Conservation (phyloP, 2,329 filamentous ascomycete species). For the Aspergillus neoniger region DNA sequence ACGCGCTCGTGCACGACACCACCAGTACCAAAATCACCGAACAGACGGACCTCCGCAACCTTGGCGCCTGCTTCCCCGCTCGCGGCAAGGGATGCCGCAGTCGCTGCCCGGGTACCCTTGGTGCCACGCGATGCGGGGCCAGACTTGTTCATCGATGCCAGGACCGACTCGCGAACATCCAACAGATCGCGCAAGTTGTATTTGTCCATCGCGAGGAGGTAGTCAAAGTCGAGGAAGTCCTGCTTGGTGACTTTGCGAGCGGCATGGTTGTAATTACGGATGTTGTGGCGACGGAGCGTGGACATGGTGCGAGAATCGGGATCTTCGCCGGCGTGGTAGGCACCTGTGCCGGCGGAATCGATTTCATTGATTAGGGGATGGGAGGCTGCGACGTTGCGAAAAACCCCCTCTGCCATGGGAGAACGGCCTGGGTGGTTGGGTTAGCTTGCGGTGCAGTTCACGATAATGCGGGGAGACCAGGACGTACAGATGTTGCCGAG, state of each 20-base stretch:
- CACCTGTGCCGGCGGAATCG: constrained; percentile 88
- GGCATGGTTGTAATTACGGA: constrained; percentile 73
- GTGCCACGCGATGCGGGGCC: constrained; percentile 21
- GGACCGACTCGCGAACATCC: constrained; percentile 57
- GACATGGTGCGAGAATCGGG: constrained; percentile 84
- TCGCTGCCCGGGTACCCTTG: constrained; percentile 40
- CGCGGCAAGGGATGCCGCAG: constrained; percentile 35
- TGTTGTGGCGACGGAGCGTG: constrained; percentile 72
- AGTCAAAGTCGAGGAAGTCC: constrained; percentile 87
- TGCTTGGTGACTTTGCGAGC: constrained; percentile 70
- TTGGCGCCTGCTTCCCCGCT: constrained; percentile 35
- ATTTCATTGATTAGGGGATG: constrained; percentile 64
- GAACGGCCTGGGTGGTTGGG: constrained; percentile 60
- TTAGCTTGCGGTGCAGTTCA: background rate
- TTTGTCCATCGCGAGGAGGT: constrained; percentile 91
- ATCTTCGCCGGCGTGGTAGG: constrained; percentile 75
- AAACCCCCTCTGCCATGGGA: constrained; percentile 95
- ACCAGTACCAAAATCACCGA: constrained; percentile 75
- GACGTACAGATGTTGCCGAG: constrained; percentile 85
- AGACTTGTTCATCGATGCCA: constrained; percentile 49
- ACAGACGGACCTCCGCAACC: constrained; percentile 68
- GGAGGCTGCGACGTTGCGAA: constrained; percentile 67
- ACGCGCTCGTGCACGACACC: constrained; percentile 42
- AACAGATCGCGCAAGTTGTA: constrained; percentile 74
- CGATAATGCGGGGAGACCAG: constrained; percentile 4